Conservation (phyloP, 176 grass and related monocot species). For the Metroxylon sagu region DNA sequence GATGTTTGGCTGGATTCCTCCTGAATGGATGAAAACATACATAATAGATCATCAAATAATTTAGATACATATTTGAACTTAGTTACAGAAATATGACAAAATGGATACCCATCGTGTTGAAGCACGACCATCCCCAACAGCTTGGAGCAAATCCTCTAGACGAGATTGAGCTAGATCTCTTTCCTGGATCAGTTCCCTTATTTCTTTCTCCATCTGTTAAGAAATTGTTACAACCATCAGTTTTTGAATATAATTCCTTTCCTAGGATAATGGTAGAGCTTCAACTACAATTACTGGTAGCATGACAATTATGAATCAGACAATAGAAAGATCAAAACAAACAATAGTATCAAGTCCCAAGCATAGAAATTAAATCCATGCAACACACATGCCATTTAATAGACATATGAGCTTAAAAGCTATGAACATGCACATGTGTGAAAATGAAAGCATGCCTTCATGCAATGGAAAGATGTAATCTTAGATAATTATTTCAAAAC, state of each 20-base stretch:
- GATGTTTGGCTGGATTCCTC: conserved; percentile 41
- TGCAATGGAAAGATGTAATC: neutral
- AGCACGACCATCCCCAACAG: conserved; percentile 55
- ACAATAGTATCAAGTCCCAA: no score
- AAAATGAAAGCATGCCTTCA: no score
- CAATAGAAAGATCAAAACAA: no score
- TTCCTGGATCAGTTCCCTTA: conserved; percentile 75
- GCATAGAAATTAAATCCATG: no score
- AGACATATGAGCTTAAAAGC: no score
- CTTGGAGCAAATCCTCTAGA: conserved; percentile 55
- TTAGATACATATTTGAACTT: neutral
- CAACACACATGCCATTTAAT: no score
- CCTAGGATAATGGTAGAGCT: no score
- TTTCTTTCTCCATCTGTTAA: conserved; percentile 91
- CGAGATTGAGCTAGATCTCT: conserved; percentile 67
- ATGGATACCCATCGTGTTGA: conserved; percentile 42
- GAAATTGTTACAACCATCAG: neutral
- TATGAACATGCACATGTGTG: no score
- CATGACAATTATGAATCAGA: no score
- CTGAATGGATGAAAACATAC: conserved; percentile 32
- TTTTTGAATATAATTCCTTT: neutral
- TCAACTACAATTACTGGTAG: no score
- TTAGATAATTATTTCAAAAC: conserved; percentile 25
- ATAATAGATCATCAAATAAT: neutral
- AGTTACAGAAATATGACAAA: neutral